Conservation (phyloP, 805 yeast species). For the Candida nanaspora region DNA sequence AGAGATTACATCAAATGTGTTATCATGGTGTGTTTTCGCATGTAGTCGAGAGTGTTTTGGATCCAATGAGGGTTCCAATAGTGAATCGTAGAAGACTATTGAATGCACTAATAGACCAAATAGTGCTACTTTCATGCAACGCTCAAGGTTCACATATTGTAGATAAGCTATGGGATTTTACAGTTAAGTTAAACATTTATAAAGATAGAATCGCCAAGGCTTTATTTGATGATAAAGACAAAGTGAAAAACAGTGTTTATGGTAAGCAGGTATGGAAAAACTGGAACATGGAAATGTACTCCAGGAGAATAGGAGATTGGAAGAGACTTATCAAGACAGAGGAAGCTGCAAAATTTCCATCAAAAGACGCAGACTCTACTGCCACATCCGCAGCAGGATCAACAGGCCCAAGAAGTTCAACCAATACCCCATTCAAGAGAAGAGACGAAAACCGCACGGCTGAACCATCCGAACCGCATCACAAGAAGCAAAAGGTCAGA, state of each 20-base stretch:
- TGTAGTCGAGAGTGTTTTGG: constrained; percentile 65
- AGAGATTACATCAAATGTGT: constrained; percentile 65
- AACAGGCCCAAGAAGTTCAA: no score
- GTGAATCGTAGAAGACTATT: constrained; percentile 58
- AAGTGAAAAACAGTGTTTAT: constrained; percentile 76
- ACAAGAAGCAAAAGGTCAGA: not conserved
- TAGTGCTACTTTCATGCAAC: constrained; percentile 62
- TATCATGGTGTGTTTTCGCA: constrained; percentile 88
- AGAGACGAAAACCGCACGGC: not conserved
- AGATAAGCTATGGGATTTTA: constrained; percentile 77
- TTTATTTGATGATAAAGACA: constrained; percentile 48
- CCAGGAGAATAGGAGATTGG: constrained; percentile 79
- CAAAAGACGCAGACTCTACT: not conserved
- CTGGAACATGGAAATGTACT: constrained; percentile 81
- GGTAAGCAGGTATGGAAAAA: constrained; percentile 94
- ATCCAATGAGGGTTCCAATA: constrained; percentile 37
- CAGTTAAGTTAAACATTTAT: constrained; percentile 69
- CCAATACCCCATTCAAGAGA: no score
- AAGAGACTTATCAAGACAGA: constrained; percentile 52
- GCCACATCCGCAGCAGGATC: not conserved
- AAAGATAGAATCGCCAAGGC: constrained; percentile 80
- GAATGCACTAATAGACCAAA: constrained; percentile 48
- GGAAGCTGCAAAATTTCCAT: constrained; percentile 31
- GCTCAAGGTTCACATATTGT: constrained; percentile 89
- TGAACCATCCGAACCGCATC: not conserved